phyloP scores from a whole-genome alignment of 2,329 filamentous ascomycete genomes.

The Trichothecium sympodiale region DNA sequence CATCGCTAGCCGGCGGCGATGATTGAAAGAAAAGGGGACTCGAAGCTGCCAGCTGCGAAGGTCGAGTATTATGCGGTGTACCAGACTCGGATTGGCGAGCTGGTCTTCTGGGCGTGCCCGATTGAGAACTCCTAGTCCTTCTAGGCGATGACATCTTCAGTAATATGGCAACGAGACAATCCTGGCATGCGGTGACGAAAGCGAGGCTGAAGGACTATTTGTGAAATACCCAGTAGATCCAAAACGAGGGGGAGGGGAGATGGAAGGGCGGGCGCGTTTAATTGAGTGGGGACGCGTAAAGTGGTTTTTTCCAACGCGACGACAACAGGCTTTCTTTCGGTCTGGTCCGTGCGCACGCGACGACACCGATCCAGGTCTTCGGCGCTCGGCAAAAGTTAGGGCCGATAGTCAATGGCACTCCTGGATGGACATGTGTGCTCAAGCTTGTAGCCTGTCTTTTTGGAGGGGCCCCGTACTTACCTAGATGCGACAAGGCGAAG shows the following conservation, averaged over 20 bases:
- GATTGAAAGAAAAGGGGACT: conserved; percentile 72
- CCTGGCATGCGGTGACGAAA: too few species aligned
- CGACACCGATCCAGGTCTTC: not conserved
- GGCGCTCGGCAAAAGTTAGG: conserved; percentile 15
- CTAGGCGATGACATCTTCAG: conserved; percentile 33
- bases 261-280: conserved; percentile 8
- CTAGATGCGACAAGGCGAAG: too few species aligned
- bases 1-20: conserved; percentile 22
- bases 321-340: conserved; percentile 4
- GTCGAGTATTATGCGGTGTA: conserved; percentile 34
- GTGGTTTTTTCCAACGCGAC: conserved; percentile 16
- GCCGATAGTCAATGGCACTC: conserved; percentile 9
- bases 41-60: conserved; percentile 47
- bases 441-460: conserved; percentile 6
- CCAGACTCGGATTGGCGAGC: conserved; percentile 24
- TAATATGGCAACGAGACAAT: not conserved
- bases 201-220: too few species aligned
- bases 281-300: conserved; percentile 27
- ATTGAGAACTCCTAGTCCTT: conserved; percentile 40
- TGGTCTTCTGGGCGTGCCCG: conserved; percentile 29
- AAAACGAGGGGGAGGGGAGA: conserved; percentile 6
- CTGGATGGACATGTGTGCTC: conserved; percentile 10
- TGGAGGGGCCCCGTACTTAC: conserved; percentile 16
- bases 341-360: conserved; percentile 16
- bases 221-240: not conserved